A percentile compares a stretch with the other conserved stretches of the same genome.
These are phyloP conservation scores for Pleurotus ostreatus DNA, from an alignment of 768 basidiomycete species.

Conservation along the genomic window DNA sequence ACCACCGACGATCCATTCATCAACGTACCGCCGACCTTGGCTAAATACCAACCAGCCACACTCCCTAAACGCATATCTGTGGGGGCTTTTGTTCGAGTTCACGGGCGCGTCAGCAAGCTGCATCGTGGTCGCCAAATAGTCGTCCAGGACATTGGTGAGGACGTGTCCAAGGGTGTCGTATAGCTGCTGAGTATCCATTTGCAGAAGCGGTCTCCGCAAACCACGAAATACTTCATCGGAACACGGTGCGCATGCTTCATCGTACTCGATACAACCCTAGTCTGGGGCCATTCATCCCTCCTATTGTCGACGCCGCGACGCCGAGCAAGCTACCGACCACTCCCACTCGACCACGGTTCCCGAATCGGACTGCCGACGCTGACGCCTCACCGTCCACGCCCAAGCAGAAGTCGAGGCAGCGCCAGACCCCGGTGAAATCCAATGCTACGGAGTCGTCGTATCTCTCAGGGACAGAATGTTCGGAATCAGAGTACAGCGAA, in stretches of 20 bases:
- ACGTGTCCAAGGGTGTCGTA: not conserved
- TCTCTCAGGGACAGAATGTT: not conserved
- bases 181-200: not conserved
- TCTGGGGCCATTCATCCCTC: constrained; percentile 42
- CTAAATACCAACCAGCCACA: too few relatives aligned
- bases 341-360: not conserved
- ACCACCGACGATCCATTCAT: too few relatives aligned
- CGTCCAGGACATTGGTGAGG: constrained; percentile 46
- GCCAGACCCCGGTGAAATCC: too few relatives aligned
- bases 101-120: constrained; percentile 40
- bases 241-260: constrained; percentile 49
- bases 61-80: constrained; percentile 24
- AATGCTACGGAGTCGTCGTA: not conserved
- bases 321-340: not conserved
- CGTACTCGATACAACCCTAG: constrained; percentile 5
- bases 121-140: constrained; percentile 41
- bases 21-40: too few relatives aligned
- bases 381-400: not conserved
- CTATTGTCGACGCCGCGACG: constrained; percentile 20
- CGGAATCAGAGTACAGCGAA: constrained; percentile 2
- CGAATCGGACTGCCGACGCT: not conserved
- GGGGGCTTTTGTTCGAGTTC: constrained; percentile 42
- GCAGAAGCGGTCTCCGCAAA: constrained; percentile 32
- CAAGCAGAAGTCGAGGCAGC: not conserved
- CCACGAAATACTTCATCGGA: constrained; percentile 60